Conservation (phyloP, 2,329 filamentous ascomycete genomes). For the Fusarium austroafricanum region DNA sequence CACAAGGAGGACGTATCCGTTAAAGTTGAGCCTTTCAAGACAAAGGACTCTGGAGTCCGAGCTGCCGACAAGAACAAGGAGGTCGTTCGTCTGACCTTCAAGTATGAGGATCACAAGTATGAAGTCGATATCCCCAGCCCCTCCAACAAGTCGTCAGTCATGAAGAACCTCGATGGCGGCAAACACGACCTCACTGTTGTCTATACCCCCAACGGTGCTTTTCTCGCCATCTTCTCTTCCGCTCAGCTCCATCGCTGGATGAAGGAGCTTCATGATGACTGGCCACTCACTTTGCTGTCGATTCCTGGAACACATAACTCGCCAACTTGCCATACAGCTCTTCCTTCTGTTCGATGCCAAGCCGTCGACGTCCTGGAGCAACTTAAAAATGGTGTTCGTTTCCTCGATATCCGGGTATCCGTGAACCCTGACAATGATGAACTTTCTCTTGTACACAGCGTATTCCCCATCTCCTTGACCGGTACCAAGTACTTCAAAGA, state of each 20-base stretch:
- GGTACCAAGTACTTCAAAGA: slow-evolving; percentile 82
- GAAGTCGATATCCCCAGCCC: slow-evolving; percentile 78
- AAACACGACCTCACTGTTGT: slow-evolving; percentile 72
- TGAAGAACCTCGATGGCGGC: slow-evolving; percentile 66
- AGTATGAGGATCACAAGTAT: slow-evolving; percentile 68
- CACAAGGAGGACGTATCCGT: slow-evolving; percentile 72
- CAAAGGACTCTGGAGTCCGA: slow-evolving; percentile 66
- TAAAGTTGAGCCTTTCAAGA: slow-evolving; percentile 74
- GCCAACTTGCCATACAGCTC: slow-evolving; percentile 83
- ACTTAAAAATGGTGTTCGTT: slow-evolving; percentile 89
- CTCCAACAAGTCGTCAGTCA: slow-evolving; percentile 67
- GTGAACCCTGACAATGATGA: slow-evolving; percentile 67
- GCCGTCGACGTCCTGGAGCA: slow-evolving; percentile 81
- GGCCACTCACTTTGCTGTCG: slow-evolving; percentile 81
- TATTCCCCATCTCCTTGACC: slow-evolving; percentile 87
- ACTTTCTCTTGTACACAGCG: slow-evolving; percentile 87
- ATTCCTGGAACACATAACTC: slow-evolving; percentile 98
- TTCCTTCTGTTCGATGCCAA: slow-evolving; percentile 95
- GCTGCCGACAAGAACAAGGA: slow-evolving; percentile 70
- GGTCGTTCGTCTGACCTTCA: slow-evolving; percentile 79
- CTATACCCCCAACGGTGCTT: slow-evolving; percentile 67
- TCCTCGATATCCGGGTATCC: slow-evolving; percentile 88
- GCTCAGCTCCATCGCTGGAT: slow-evolving; percentile 82
- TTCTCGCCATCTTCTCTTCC: slow-evolving; percentile 76
- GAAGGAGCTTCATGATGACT: slow-evolving; percentile 76